Percentiles rank a stretch among this genome's conserved stretches.
These are phyloP conservation scores for Debaryomyces psychrophilus DNA, from an alignment of 1,139 yeast species.

Conservation along the genomic window DNA sequence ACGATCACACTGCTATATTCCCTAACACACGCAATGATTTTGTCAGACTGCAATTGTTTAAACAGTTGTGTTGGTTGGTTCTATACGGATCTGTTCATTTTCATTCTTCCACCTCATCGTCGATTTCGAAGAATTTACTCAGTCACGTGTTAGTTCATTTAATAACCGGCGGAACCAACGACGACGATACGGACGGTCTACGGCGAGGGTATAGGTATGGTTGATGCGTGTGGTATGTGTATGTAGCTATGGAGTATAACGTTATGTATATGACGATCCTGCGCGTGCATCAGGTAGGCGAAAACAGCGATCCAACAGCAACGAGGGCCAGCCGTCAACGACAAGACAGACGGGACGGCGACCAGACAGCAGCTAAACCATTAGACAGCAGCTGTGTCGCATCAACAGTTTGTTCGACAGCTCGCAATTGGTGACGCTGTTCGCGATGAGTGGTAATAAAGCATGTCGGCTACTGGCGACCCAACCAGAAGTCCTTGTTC, in stretches of 20 bases:
- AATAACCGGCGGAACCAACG: not conserved
- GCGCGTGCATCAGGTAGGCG: too few relatives aligned
- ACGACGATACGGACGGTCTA: not conserved
- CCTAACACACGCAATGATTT: constrained; percentile 1
- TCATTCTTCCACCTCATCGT: constrained; percentile 6
- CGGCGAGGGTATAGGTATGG: not conserved
- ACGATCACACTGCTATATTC: not conserved
- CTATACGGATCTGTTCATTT: not conserved
- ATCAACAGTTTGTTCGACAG: too few relatives aligned
- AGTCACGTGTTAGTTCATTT: not conserved
- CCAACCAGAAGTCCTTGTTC: constrained; percentile 50
- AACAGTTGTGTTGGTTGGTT: not conserved
- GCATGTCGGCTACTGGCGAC: constrained; percentile 5
- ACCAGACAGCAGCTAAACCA: too few relatives aligned
- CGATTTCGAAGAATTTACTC: constrained; percentile 6
- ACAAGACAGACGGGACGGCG: too few relatives aligned
- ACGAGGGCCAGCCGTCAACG: too few relatives aligned
- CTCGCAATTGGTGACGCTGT: too few relatives aligned
- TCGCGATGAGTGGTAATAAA: not conserved
- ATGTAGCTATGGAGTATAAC: not conserved
- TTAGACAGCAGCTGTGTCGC: too few relatives aligned
- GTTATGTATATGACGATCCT: not conserved
- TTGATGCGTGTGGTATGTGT: constrained; percentile 1
- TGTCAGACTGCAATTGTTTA: constrained; percentile 3
- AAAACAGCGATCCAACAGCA: too few relatives aligned